Evolutionary conservation across 2,329 filamentous ascomycete genomes (phyloP).

Genomic region (Aspergillus sclerotialis): DNA sequence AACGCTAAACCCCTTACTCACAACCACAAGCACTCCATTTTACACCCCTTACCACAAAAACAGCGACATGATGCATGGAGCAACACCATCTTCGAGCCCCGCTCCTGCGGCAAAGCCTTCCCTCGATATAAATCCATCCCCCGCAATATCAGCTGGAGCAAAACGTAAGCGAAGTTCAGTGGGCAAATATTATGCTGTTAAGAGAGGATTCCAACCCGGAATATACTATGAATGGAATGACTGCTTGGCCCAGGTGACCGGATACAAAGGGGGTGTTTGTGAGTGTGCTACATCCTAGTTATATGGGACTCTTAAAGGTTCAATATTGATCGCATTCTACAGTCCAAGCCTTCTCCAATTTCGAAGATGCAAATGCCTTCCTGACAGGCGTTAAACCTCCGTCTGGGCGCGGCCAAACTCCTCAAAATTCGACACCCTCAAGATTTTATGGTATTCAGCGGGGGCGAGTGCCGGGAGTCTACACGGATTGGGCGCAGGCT

Average conservation of each 20-base stretch:
- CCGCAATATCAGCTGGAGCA: constrained; percentile 34
- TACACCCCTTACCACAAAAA: constrained; percentile 1
- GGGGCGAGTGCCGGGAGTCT: constrained; percentile 54
- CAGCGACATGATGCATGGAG: constrained; percentile 20
- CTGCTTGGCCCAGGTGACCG: constrained; percentile 55
- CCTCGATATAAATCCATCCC: constrained; percentile 17
- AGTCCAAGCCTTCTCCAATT: constrained; percentile 74
- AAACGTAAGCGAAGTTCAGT: constrained; percentile 50
- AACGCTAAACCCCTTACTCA: not conserved
- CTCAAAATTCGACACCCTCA: constrained; percentile 29
- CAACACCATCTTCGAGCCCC: constrained; percentile 31
- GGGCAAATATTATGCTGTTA: constrained; percentile 59
- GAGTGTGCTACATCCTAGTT: too few relatives aligned
- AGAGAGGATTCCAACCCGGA: constrained; percentile 52
- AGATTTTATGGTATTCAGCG: constrained; percentile 56
- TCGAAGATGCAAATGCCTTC: constrained; percentile 72
- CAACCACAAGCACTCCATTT: not conserved
- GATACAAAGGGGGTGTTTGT: constrained; percentile 63
- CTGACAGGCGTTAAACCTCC: constrained; percentile 54
- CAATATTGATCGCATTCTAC: not conserved
- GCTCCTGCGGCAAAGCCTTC: constrained; percentile 20
- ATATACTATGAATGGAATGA: constrained; percentile 59
- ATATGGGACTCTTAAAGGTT: too few relatives aligned
- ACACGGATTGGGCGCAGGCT: constrained; percentile 62
- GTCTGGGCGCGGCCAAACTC: constrained; percentile 25